Evolutionary conservation across 2,329 filamentous ascomycete genomes (phyloP).

Genomic region (Neonectria hederae): DNA sequence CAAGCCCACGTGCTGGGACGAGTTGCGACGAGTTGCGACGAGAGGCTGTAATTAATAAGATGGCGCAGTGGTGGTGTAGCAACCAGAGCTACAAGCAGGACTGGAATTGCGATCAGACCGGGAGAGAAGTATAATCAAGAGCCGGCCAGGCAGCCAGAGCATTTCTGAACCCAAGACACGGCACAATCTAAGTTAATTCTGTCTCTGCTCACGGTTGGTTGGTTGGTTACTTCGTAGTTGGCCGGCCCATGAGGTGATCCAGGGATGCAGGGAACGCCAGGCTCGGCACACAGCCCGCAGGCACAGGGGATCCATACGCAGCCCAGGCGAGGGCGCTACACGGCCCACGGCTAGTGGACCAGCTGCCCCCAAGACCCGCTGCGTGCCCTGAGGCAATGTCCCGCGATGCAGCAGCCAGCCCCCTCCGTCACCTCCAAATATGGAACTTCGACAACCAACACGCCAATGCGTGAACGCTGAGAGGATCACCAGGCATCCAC

Average conservation of each 20-base stretch:
- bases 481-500: no score
- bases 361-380: background rate
- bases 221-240: background rate
- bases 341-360: background rate
- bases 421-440: no score
- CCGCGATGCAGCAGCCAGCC: background rate
- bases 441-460: no score
- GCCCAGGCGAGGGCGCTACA: background rate
- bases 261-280: background rate
- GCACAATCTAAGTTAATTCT: no score
- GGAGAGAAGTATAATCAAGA: no score
- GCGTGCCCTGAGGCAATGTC: background rate
- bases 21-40: constrained; percentile 17
- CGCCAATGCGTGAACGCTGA: no score
- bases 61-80: background rate
- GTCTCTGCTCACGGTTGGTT: background rate
- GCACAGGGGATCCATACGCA: background rate
- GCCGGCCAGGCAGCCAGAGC: no score
- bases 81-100: no score
- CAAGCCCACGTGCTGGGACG: constrained; percentile 32
- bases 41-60: no score
- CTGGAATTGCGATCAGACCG: background rate
- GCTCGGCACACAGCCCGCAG: background rate
- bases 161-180: no score
- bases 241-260: background rate